A percentile compares a stretch with the other conserved stretches of the same genome.
Evolutionary conservation across 352 stramenopile species (phyloP).

Genomic region (Phytophthora palmivora): DNA sequence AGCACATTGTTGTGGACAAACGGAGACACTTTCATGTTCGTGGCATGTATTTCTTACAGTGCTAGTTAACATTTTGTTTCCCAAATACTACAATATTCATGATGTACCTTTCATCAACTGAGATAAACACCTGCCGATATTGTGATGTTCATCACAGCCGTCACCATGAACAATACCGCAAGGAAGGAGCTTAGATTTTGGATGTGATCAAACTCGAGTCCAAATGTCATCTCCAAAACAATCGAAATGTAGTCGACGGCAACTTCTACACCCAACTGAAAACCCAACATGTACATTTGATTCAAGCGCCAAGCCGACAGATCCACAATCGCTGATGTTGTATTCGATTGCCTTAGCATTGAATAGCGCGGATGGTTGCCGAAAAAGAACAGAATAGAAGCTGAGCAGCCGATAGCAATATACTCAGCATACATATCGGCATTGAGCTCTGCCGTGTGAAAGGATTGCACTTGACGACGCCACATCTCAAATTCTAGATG

Average conservation of each 20-base stretch:
- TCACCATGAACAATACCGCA: constrained; percentile 14
- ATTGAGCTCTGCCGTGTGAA: constrained; percentile 37
- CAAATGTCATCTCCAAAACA: constrained; percentile 28
- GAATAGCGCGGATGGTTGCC: constrained; percentile 40
- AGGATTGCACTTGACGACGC: constrained; percentile 22
- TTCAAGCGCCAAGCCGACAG: not conserved
- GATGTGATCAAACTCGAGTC: constrained; percentile 16
- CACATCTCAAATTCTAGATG: constrained; percentile 12
- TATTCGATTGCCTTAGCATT: constrained; percentile 7
- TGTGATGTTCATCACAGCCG: constrained; percentile 16
- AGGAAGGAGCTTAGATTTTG: constrained; percentile 21
- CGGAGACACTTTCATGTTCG: no score
- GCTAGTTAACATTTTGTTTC: no score
- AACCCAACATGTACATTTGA: constrained; percentile 10
- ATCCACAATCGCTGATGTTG: not conserved
- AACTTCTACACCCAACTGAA: constrained; percentile 34
- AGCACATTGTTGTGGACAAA: no score
- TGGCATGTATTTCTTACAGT: no score
- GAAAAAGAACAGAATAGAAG: constrained; percentile 39
- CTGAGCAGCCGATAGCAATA: constrained; percentile 46
- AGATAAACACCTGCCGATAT: constrained; percentile 9
- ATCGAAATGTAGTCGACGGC: constrained; percentile 32
- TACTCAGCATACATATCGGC: constrained; percentile 52
- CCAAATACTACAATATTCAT: not conserved
- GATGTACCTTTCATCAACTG: not conserved